Conservation (phyloP, 2,329 filamentous ascomycete species). For the Aspergillus carbonarius region DNA sequence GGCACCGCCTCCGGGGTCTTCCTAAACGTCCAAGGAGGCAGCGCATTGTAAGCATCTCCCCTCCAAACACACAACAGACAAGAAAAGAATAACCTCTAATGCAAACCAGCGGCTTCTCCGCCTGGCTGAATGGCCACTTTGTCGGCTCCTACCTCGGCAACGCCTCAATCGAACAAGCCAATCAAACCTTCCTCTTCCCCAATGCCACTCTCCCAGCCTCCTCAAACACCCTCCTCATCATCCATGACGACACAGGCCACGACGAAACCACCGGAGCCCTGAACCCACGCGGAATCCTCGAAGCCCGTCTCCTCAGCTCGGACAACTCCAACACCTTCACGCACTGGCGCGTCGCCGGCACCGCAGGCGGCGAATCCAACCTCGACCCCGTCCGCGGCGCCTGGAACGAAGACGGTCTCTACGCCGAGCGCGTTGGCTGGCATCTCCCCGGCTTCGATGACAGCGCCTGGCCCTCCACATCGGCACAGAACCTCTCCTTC, state of each 20-base stretch:
- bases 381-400: constrained; percentile 58
- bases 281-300: constrained; percentile 37
- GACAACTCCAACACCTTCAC: constrained; percentile 50
- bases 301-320: constrained; percentile 45
- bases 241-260: constrained; percentile 54
- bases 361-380: constrained; percentile 53
- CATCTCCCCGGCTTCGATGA: constrained; percentile 59
- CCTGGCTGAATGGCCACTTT: constrained; percentile 58
- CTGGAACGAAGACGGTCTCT: constrained; percentile 59
- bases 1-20: constrained; percentile 37
- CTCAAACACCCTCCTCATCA: constrained; percentile 59
- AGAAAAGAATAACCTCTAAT: not conserved
- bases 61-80: not conserved
- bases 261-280: constrained; percentile 30
- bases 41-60: constrained; percentile 42
- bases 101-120: constrained; percentile 51
- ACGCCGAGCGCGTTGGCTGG: constrained; percentile 59
- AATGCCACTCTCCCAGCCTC: constrained; percentile 49
- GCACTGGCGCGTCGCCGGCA: constrained; percentile 59
- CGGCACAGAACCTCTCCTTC: constrained; percentile 37
- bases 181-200: constrained; percentile 49
- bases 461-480: constrained; percentile 39
- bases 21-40: constrained; percentile 55
- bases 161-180: constrained; percentile 21
- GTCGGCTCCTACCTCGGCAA: constrained; percentile 56